Base-by-base conservation (phyloP, 352 stramenopile genomes). In the Aphanomyces astaci region DNA sequence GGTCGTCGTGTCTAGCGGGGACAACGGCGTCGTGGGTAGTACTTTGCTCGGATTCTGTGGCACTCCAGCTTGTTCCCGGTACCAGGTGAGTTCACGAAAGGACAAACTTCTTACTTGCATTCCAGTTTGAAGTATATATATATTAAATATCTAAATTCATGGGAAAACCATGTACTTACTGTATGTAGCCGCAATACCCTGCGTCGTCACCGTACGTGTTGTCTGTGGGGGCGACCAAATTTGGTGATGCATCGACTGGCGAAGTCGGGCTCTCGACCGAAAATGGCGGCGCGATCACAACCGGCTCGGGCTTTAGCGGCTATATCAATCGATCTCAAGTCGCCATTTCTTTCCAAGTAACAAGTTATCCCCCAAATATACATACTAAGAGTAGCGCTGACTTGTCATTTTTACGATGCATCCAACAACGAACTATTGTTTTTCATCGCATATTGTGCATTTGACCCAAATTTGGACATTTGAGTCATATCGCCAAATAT, bases 201-300 rank as follows among this genome's bases (percentile, higher is more conserved):
- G 78, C 80, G 9, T 92, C 84, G 3, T 92, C 82, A 10, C 84
- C 84, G n/a, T 92, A 81, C 59, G 81, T 88, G 25, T 87, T 82
- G 11, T 74, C 78, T 1, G 79, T 92, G 0, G 84, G 84, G 27
- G 84, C 79, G 17, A 92, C 84, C 28, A 82, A 77, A 5, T 65
- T 89, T 39, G 67, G 60, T 3, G 78, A 84, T n/a, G n/a, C n/a
- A n/a, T 43, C 36, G 36, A 15, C 36, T 67, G 72, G 63, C 0
- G 82, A 92, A 52, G 63, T 71, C 24, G 82, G 87, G 15, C 87
- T 82, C 13, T 83, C 78, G 7, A 77, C 75, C 2, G 48, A 73
- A 24, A 66, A 78, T 30, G 70, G 73, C 4, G 78, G 78, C n/a
- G 71, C 88, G 13, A 90, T 92, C 71, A 90, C 84, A 13, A 88